Base-by-base conservation (phyloP, 192 early-diverging fungal species). In the Obelidium mucronatum region DNA sequence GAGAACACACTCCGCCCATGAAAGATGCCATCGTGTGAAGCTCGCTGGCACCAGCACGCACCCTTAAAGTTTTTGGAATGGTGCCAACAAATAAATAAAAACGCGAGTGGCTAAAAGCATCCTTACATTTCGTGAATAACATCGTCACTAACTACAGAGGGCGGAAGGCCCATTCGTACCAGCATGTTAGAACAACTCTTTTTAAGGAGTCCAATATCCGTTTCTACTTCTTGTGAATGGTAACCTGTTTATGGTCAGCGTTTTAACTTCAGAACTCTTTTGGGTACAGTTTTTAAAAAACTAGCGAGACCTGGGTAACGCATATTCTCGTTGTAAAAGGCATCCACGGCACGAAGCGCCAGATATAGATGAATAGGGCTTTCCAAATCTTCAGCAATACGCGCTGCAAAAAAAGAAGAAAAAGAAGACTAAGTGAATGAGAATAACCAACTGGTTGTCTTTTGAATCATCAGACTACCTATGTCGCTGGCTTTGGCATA, bases 1-100 rank as follows among this genome's bases (percentile, higher is more conserved):
- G 97, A 15, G 94, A 87, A 24, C 92, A 93, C 37, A 99, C 83
- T 28, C 96, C 97, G 48, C 96, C 97, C 67, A 91, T 84, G 22
- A 97, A 76, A 5, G 94, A 90, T 0, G 95, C 92, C 48, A 95
- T 89, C 78, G 92, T 94, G 76, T 94, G 94, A 15, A 96, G 86
- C 70, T 97, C 91, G 35, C 87, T 79, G 34, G 83, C 86, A 8
- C 93, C 95, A 30, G 91, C 79, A 3, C 85, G 75, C 4, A 88
- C 84, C 13, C 89, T 89, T 31, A 35, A 59, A 35, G 19, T 64
- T n/a, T n/a, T n/a, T n/a, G n/a, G n/a, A n/a, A n/a, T n/a, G n/a
- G n/a, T n/a, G n/a, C n/a, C n/a, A 40, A 64, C 36, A 59, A 48
- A 66, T 34, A 67, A 24, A 36, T 42, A 34, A 69, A 39, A 54